A percentile compares a stretch with the other conserved stretches of the same genome.
phyloP scores from a whole-genome alignment of 1,284 basidiomycete genomes.

The Sporisorium scitamineum region DNA sequence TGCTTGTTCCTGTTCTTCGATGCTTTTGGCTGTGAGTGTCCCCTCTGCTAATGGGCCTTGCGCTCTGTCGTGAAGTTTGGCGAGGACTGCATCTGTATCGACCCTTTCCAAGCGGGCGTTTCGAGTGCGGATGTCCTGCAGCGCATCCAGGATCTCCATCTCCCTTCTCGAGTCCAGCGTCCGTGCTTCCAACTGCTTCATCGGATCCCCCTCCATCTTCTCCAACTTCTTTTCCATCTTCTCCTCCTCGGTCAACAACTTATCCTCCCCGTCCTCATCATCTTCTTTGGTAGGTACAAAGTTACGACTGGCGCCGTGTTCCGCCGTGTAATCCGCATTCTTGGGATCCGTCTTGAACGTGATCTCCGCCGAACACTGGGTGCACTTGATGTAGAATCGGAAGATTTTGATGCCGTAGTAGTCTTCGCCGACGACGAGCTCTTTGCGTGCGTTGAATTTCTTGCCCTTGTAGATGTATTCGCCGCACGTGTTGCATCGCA shows the following conservation, averaged over 20 bases:
- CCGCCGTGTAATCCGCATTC: constrained; percentile 71
- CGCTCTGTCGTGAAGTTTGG: constrained; percentile 16
- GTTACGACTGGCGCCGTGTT: constrained; percentile 66
- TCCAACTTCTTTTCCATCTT: constrained; percentile 40
- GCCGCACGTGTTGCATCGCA: constrained; percentile 85
- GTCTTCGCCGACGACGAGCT: constrained; percentile 94
- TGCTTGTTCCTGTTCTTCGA: constrained; percentile 66
- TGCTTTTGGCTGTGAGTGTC: not conserved
- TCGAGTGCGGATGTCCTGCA: constrained; percentile 91
- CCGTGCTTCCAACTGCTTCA: constrained; percentile 93
- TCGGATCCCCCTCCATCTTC: constrained; percentile 82
- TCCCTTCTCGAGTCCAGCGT: constrained; percentile 92
- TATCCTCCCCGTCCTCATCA: constrained; percentile 45
- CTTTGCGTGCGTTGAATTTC: constrained; percentile 99
- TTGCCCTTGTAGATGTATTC: constrained; percentile 96
- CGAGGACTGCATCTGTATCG: constrained; percentile 61
- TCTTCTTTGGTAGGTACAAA: constrained; percentile 61
- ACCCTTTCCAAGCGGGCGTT: constrained; percentile 89
- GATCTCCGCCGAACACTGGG: constrained; percentile 84
- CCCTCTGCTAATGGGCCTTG: not conserved
- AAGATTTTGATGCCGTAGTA: constrained; percentile 98
- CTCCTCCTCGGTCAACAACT: constrained; percentile 45
- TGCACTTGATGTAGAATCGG: constrained; percentile 68
- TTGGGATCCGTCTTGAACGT: constrained; percentile 99
- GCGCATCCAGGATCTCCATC: constrained; percentile 96